These are phyloP conservation scores for Trichoderma polysporum DNA, from an alignment of 2,329 filamentous ascomycete species.

Conservation along the genomic window DNA sequence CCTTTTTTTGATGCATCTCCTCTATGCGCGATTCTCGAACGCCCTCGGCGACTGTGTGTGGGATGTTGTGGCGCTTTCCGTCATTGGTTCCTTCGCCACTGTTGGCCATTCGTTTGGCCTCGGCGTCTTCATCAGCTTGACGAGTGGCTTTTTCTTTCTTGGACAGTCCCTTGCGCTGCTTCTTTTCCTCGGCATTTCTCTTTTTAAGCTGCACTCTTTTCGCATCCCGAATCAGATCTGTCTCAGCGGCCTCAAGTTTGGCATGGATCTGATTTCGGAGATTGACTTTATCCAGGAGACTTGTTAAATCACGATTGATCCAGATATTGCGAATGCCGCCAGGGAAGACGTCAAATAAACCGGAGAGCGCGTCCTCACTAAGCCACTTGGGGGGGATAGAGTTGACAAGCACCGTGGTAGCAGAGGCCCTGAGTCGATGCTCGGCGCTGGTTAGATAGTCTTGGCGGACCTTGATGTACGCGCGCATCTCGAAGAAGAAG, in stretches of 20 bases:
- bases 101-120: slow-evolving; percentile 52
- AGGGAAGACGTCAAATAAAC: slow-evolving; percentile 92
- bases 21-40: slow-evolving; percentile 41
- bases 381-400: slow-evolving; percentile 91
- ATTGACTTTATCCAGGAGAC: slow-evolving; percentile 80
- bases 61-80: slow-evolving; percentile 53
- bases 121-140: slow-evolving; percentile 49
- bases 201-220: slow-evolving; percentile 77
- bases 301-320: slow-evolving; percentile 88
- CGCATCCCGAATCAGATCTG: slow-evolving; percentile 74
- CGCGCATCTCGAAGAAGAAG: slow-evolving; percentile 79
- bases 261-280: slow-evolving; percentile 69
- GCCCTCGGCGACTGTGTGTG: slow-evolving; percentile 50
- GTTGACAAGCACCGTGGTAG: slow-evolving; percentile 91
- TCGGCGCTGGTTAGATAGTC: slow-evolving; percentile 93
- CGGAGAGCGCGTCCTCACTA: slow-evolving; percentile 73
- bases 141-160: slow-evolving; percentile 52
- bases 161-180: slow-evolving; percentile 53
- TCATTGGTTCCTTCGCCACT: slow-evolving; percentile 49
- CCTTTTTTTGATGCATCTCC: background rate
- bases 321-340: slow-evolving; percentile 94
- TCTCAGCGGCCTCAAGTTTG: slow-evolving; percentile 77
- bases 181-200: slow-evolving; percentile 63
- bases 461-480: slow-evolving; percentile 91
- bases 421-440: slow-evolving; percentile 88